Percentiles rank a stretch among this genome's conserved stretches.
Conservation (phyloP, 2,329 filamentous ascomycete genomes). For the Ophiocordyceps sinensis region DNA sequence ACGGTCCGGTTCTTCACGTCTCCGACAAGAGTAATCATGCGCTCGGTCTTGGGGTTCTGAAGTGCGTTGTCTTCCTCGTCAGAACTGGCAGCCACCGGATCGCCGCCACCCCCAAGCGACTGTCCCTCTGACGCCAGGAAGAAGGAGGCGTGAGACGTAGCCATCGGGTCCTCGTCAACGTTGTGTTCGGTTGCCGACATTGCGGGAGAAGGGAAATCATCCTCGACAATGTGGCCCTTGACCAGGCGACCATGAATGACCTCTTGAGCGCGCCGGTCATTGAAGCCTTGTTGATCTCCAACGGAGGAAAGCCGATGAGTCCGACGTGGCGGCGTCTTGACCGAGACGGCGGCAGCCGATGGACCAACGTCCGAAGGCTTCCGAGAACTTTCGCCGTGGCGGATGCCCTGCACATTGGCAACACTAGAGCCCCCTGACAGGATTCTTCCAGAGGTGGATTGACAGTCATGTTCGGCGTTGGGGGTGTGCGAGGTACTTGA, state of each 20-base stretch:
- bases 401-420: slow-evolving; percentile 26
- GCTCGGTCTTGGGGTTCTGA: slow-evolving; percentile 67
- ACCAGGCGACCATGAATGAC: slow-evolving; percentile 85
- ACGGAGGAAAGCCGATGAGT: slow-evolving; percentile 14
- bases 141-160: slow-evolving; percentile 60
- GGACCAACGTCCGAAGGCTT: slow-evolving; percentile 5
- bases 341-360: slow-evolving; percentile 5
- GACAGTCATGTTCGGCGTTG: slow-evolving; percentile 7
- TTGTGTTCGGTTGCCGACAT: slow-evolving; percentile 55
- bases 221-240: slow-evolving; percentile 89
- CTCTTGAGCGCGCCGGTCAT: slow-evolving; percentile 70
- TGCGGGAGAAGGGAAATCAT: slow-evolving; percentile 72
- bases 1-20: slow-evolving; percentile 81
- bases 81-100: slow-evolving; percentile 58
- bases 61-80: slow-evolving; percentile 92
- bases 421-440: slow-evolving; percentile 16
- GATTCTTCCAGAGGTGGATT: slow-evolving; percentile 6
- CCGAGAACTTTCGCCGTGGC: slow-evolving; percentile 12
- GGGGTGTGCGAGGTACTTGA: slow-evolving; percentile 33
- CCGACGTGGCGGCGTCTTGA: slow-evolving; percentile 8
- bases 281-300: slow-evolving; percentile 39
- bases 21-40: slow-evolving; percentile 94
- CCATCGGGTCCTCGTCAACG: slow-evolving; percentile 70
- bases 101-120: slow-evolving; percentile 66
- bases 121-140: slow-evolving; percentile 60